Conservation (phyloP, 805 yeast genomes). For the Wickerhamiella australiensis region DNA sequence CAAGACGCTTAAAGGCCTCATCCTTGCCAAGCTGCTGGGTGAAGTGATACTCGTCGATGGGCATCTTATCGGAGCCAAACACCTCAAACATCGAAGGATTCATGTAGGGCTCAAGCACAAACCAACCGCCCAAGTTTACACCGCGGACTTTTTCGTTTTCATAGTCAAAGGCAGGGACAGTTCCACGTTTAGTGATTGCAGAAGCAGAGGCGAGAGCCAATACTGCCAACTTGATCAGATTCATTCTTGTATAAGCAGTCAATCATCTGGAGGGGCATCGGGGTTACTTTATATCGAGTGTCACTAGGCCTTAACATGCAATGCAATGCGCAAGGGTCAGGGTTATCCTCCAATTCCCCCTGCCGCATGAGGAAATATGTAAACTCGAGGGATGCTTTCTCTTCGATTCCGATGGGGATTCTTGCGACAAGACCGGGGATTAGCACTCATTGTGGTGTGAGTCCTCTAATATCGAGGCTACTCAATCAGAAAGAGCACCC, state of each 20-base stretch:
- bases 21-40: slow-evolving; percentile 48
- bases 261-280: background rate
- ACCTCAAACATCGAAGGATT: slow-evolving; percentile 47
- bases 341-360: background rate
- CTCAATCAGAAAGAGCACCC: no score
- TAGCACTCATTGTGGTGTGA: no score
- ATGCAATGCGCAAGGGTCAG: background rate
- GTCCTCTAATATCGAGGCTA: no score
- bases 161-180: slow-evolving; percentile 22
- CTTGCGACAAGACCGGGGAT: no score
- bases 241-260: background rate
- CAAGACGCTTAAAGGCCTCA: slow-evolving; percentile 40
- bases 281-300: background rate
- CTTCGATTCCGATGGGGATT: background rate
- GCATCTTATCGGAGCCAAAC: slow-evolving; percentile 31
- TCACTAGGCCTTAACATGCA: background rate
- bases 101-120: slow-evolving; percentile 75
- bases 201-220: background rate
- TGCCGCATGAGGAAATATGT: background rate
- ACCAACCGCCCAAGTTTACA: slow-evolving; percentile 87
- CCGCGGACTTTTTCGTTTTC: slow-evolving; percentile 27
- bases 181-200: background rate
- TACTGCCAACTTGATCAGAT: background rate
- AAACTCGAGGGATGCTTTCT: background rate
- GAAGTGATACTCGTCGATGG: slow-evolving; percentile 76